A percentile compares a stretch with the other conserved stretches of the same genome.
Conservation (phyloP, 2,329 filamentous ascomycete genomes). For the Mycosphaerelloides madeirae region DNA sequence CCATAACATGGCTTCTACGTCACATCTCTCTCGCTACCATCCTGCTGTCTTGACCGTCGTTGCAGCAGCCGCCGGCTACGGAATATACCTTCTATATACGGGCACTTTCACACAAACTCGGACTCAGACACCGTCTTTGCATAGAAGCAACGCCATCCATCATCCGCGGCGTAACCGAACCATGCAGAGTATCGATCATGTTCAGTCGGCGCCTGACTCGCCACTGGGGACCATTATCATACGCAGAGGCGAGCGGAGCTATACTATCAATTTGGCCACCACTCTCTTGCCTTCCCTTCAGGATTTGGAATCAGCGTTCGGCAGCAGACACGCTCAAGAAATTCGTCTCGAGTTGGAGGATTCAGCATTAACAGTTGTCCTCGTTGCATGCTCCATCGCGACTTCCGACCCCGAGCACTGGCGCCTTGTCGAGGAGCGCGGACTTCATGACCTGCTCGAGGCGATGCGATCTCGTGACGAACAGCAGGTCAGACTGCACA, state of each 20-base stretch:
- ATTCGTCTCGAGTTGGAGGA: neutral
- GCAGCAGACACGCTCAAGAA: neutral
- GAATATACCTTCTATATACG: conserved; percentile 56
- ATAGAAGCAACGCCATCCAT: conserved; percentile 21
- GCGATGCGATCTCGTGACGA: conserved; percentile 2
- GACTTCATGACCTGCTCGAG: conserved; percentile 2
- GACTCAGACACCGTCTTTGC: conserved; percentile 11
- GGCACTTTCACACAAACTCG: conserved; percentile 6
- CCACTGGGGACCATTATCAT: conserved; percentile 15
- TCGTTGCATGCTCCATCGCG: conserved; percentile 1
- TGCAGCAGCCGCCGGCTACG: conserved; percentile 52
- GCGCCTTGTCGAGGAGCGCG: neutral
- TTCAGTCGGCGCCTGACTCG: conserved; percentile 9
- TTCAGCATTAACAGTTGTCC: neutral
- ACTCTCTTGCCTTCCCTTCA: neutral
- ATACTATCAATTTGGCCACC: conserved; percentile 11
- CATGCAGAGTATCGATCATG: conserved; percentile 4
- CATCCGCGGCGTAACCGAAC: conserved; percentile 13
- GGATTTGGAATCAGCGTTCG: neutral
- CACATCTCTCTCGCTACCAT: conserved; percentile 33
- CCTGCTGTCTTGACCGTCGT: conserved; percentile 55
- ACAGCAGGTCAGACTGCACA: neutral
- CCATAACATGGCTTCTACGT: conserved; percentile 16
- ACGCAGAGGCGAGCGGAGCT: conserved; percentile 10
- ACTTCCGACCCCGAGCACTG: neutral